These are phyloP conservation scores for Albugo laibachii DNA, from an alignment of 352 stramenopile species.

Conservation along the genomic window DNA sequence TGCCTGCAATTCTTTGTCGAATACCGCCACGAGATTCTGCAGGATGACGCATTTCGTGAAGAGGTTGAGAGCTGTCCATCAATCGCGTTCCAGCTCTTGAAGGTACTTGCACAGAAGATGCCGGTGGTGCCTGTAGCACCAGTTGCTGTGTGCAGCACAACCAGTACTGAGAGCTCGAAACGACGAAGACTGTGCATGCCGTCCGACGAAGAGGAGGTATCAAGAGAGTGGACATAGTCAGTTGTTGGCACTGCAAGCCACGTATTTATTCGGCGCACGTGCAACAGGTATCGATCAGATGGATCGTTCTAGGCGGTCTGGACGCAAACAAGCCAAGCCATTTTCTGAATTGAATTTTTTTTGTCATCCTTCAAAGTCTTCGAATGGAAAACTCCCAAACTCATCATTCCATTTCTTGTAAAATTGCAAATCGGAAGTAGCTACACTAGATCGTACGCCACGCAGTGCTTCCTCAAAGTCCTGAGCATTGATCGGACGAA, in stretches of 20 bases:
- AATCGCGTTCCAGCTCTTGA: slow-evolving; percentile 40
- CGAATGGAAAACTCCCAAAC: slow-evolving; percentile 80
- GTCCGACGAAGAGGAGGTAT: slow-evolving; percentile 53
- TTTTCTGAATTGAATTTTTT: too few species aligned
- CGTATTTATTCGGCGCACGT: slow-evolving; percentile 6
- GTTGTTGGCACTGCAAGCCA: not conserved
- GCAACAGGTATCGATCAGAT: slow-evolving; percentile 2
- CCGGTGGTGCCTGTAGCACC: not conserved
- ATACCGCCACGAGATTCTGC: slow-evolving; percentile 55
- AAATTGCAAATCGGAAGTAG: slow-evolving; percentile 82
- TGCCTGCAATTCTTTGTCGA: slow-evolving; percentile 62
- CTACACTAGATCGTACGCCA: slow-evolving; percentile 86
- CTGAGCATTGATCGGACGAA: slow-evolving; percentile 87
- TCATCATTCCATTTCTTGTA: slow-evolving; percentile 88
- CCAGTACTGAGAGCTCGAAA: slow-evolving; percentile 21
- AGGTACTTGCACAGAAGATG: not conserved
- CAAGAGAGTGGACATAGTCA: slow-evolving; percentile 3
- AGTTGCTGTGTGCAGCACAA: slow-evolving; percentile 24
- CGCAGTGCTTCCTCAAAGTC: slow-evolving; percentile 91
- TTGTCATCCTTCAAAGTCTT: slow-evolving; percentile 24
- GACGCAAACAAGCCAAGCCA: slow-evolving; percentile 1
- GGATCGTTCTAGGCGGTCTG: not conserved
- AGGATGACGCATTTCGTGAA: slow-evolving; percentile 64
- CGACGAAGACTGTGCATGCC: slow-evolving; percentile 66
- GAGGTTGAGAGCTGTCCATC: slow-evolving; percentile 61